These are phyloP conservation scores for Galerina marginata DNA, from an alignment of 768 basidiomycete genomes.

Conservation along the genomic window DNA sequence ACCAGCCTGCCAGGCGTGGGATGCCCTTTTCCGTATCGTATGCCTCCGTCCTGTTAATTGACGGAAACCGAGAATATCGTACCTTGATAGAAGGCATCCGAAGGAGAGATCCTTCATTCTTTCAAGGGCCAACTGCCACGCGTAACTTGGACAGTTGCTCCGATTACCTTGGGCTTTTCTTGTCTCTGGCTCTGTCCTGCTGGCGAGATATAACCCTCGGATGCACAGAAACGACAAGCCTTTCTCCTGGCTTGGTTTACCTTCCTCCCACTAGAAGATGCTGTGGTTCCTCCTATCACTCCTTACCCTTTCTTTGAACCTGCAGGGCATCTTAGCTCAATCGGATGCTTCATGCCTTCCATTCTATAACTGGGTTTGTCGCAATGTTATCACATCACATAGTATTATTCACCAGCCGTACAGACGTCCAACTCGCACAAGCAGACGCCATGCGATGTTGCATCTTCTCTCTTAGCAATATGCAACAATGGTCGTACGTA, in stretches of 20 bases:
- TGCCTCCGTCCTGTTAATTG: conserved; percentile 19
- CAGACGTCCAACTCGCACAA: conserved; percentile 50
- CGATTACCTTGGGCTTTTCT: conserved; percentile 18
- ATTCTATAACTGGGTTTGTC: conserved; percentile 46
- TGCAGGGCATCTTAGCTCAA: conserved; percentile 34
- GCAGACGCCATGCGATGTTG: conserved; percentile 53
- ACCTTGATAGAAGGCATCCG: conserved; percentile 27
- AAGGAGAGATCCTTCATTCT: conserved; percentile 20
- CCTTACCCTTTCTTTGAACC: conserved; percentile 26
- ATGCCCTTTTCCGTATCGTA: conserved; percentile 17
- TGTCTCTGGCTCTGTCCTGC: conserved; percentile 5
- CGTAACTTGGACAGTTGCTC: conserved; percentile 27
- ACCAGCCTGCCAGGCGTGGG: conserved; percentile 27
- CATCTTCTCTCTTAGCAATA: conserved; percentile 46
- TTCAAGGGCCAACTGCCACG: conserved; percentile 37
- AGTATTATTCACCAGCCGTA: not conserved
- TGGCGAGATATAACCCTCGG: conserved; percentile 15
- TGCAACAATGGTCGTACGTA: conserved; percentile 49
- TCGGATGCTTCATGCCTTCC: conserved; percentile 46
- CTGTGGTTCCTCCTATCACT: conserved; percentile 26
- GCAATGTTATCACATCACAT: not conserved
- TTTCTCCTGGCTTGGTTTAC: conserved; percentile 18
- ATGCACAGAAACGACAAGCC: conserved; percentile 11
- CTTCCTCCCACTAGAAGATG: conserved; percentile 27
- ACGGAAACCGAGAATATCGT: conserved; percentile 24